phyloP scores from a whole-genome alignment of 2,329 filamentous ascomycete species.

The Fusarium coffeatum region DNA sequence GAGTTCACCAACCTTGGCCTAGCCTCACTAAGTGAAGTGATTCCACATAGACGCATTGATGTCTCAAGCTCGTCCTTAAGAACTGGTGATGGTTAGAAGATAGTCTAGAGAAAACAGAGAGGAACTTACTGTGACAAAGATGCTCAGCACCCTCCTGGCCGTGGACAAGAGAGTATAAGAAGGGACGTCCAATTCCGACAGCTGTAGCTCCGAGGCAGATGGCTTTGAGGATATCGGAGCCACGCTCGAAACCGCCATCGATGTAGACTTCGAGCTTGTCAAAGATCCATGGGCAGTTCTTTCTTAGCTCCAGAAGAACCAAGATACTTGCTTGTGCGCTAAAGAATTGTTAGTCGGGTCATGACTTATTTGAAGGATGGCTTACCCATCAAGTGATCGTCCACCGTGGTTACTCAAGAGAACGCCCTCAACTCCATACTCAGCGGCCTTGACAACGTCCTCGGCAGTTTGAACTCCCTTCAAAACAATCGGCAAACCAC shows the following conservation, averaged over 20 bases:
- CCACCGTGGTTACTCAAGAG: slow-evolving; percentile 70
- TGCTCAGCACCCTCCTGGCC: slow-evolving; percentile 66
- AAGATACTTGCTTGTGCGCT: slow-evolving; percentile 59
- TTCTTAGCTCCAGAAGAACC: slow-evolving; percentile 63
- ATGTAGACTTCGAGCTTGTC: slow-evolving; percentile 63
- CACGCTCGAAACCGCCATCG: slow-evolving; percentile 65
- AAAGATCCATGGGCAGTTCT: slow-evolving; percentile 60
- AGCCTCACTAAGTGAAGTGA: slow-evolving; percentile 46
- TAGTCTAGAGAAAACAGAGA: fast-evolving
- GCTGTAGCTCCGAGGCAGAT: slow-evolving; percentile 64
- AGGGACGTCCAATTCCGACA: slow-evolving; percentile 64
- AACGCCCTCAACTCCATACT: slow-evolving; percentile 64
- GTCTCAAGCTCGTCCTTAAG: slow-evolving; percentile 49
- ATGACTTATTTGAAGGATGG: fast-evolving
- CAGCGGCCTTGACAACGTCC: slow-evolving; percentile 62
- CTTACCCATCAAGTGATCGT: slow-evolving; percentile 63
- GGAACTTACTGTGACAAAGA: slow-evolving; percentile 63
- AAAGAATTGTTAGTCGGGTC: neutral
- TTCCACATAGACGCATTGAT: slow-evolving; percentile 47
- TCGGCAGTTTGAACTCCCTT: slow-evolving; percentile 68
- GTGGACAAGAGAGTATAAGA: slow-evolving; percentile 64
- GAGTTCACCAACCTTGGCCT: slow-evolving; percentile 47
- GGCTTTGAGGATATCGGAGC: slow-evolving; percentile 66
- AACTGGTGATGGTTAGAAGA: slow-evolving; percentile 10
- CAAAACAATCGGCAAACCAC: slow-evolving; percentile 62